Conservation (phyloP, 2,329 filamentous ascomycete genomes). For the Stemphylium lycopersici region DNA sequence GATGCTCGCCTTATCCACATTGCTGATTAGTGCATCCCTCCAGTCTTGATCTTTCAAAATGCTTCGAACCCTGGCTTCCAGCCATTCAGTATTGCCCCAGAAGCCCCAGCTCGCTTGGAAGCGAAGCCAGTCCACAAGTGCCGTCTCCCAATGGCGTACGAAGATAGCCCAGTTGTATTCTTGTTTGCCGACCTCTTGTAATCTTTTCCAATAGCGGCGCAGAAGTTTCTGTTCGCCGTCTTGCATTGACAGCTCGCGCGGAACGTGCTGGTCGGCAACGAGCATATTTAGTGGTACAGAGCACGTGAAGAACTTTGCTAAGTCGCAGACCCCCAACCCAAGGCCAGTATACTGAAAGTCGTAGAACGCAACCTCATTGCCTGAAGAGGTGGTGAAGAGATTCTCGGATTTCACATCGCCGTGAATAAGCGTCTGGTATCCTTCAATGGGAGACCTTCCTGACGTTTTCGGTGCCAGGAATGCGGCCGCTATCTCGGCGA, state of each 20-base stretch:
- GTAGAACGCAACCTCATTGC: slow-evolving; percentile 65
- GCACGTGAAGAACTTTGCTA: slow-evolving; percentile 71
- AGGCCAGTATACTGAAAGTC: slow-evolving; percentile 73
- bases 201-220: slow-evolving; percentile 53
- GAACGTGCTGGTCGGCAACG: slow-evolving; percentile 35
- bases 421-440: slow-evolving; percentile 65
- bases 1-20: slow-evolving; percentile 11
- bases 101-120: slow-evolving; percentile 51
- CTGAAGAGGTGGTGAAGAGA: slow-evolving; percentile 61
- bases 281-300: slow-evolving; percentile 65
- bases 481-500: slow-evolving; percentile 61
- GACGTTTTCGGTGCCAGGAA: slow-evolving; percentile 54
- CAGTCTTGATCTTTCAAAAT: slow-evolving; percentile 35
- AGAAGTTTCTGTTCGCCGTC: slow-evolving; percentile 60
- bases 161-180: slow-evolving; percentile 63
- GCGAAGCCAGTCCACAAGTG: slow-evolving; percentile 69
- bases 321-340: slow-evolving; percentile 68
- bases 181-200: slow-evolving; percentile 44
- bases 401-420: slow-evolving; percentile 75
- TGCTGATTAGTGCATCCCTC: slow-evolving; percentile 21
- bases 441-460: slow-evolving; percentile 44
- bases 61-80: slow-evolving; percentile 39
- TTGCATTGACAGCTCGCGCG: slow-evolving; percentile 56
- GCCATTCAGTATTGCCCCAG: slow-evolving; percentile 46
- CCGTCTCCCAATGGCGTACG: slow-evolving; percentile 68